These are phyloP conservation scores for Globisporangium radiosum DNA, from an alignment of 352 stramenopile genomes.

Conservation along the genomic window DNA sequence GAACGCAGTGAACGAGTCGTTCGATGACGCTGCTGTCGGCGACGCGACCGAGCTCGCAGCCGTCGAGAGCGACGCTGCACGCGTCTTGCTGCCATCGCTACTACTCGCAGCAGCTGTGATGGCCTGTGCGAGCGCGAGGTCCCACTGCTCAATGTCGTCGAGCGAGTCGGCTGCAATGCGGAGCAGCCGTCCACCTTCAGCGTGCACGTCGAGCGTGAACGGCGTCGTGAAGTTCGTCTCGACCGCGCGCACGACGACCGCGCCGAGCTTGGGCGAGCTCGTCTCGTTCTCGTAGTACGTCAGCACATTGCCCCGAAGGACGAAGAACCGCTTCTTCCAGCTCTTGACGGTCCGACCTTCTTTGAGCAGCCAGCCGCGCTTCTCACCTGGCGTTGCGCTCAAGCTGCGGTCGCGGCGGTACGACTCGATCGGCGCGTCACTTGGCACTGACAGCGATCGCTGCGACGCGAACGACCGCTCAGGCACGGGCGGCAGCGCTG, in stretches of 20 bases:
- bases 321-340: constrained; percentile 57
- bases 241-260: constrained; percentile 20
- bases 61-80: background rate
- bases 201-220: constrained; percentile 25
- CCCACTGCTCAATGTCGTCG: constrained; percentile 34
- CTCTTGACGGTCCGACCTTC: constrained; percentile 27
- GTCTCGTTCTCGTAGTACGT: constrained; percentile 40
- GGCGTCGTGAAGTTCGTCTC: constrained; percentile 24
- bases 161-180: constrained; percentile 26
- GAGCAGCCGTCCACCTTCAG: constrained; percentile 19
- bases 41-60: constrained; percentile 1
- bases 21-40: background rate
- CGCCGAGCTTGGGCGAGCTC: constrained; percentile 17
- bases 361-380: constrained; percentile 36
- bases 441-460: constrained; percentile 1
- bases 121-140: constrained; percentile 18
- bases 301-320: constrained; percentile 38
- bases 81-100: background rate
- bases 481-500: background rate
- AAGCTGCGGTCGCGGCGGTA: background rate
- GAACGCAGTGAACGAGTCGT: background rate
- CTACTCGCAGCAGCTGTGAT: constrained; percentile 1
- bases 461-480: constrained; percentile 2
- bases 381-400: constrained; percentile 1
- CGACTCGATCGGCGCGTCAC: background rate